Base-by-base conservation (phyloP, 2,329 filamentous ascomycete genomes). In the Penicillium aurantiogriseum region DNA sequence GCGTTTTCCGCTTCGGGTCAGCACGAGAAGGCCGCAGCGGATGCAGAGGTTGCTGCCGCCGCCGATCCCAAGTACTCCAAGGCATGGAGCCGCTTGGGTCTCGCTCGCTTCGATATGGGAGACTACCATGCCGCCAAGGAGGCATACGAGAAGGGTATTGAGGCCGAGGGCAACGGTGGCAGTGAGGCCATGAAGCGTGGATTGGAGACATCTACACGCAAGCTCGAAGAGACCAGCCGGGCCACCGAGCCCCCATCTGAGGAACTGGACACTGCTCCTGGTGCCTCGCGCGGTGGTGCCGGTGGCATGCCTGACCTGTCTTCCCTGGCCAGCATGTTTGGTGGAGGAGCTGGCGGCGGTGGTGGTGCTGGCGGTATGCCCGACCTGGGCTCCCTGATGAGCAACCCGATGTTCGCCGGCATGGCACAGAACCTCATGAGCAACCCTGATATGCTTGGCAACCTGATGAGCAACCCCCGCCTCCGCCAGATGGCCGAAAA, bases 351-450 rank as follows among this genome's bases (percentile, higher is more conserved):
- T n/a, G 64, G 64, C 3, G 63, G 60, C 21, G 82, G 79, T 33
- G 81, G 77, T 21, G 87, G 81, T 25, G 86, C 81, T 15, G 87
- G 84, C 5, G 87, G 83, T 54, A 94, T 96, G 89, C 92, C 92
- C 13, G 93, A 97, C 74, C 81, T 99, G 25, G 79, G 85, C 63
- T 85, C 85, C 62, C 87, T 99, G 74, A 96, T 97, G 92, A 92
- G 82, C 81, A 99, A 97, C 80, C 94, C 94, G 55, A 97, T 97
- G 94, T 96, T 99, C 79, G 86, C 92, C 50, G 90, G 85, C 79
- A 97, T 97, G 92, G 94, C 94, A 5, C 91, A 97, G 81, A 96
- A 91, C 76, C 78, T 99, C 54, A 97, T 97, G 94, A 91, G 87
- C 78, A 97, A 99, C 79, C 94, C 94, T 0, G 90, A 96, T 10